Conservation (phyloP, 805 yeast species). For the Sugiyamaella smithiae region DNA sequence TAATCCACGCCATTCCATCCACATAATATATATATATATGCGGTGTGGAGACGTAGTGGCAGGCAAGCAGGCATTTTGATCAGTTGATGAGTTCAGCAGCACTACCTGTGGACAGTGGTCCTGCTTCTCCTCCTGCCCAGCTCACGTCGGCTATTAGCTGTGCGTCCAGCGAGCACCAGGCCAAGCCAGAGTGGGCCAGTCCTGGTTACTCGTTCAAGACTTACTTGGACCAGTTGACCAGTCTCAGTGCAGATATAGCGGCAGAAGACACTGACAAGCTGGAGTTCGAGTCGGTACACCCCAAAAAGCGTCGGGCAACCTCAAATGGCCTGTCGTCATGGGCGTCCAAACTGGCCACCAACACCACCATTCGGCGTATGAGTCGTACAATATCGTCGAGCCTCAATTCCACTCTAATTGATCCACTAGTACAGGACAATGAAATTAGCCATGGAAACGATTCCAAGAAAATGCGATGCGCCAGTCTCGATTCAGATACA, state of each 20-base stretch:
- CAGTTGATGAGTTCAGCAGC: too few relatives aligned
- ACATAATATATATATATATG: neutral
- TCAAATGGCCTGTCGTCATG: neutral
- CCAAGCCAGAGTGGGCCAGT: slow-evolving; percentile 22
- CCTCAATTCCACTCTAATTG: neutral
- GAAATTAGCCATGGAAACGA: neutral
- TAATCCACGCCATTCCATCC: too few relatives aligned
- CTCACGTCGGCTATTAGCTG: slow-evolving; percentile 25
- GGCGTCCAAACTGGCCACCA: slow-evolving; percentile 1
- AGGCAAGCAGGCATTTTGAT: too few relatives aligned
- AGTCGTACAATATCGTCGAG: neutral
- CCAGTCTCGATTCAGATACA: neutral
- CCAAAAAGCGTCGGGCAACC: neutral
- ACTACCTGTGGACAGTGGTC: neutral
- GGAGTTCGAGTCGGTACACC: neutral
- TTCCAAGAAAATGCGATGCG: neutral
- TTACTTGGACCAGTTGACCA: slow-evolving; percentile 14
- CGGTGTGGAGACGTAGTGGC: too few relatives aligned
- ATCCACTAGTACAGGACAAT: neutral
- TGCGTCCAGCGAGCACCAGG: slow-evolving; percentile 7
- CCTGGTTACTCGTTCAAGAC: slow-evolving; percentile 19
- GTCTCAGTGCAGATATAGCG: neutral
- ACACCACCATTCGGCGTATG: neutral
- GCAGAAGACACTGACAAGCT: slow-evolving; percentile 4
- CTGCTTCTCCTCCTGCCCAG: slow-evolving; percentile 19